Base-by-base conservation (phyloP, 441 rosid species). In the Adansonia madagascariensis region DNA sequence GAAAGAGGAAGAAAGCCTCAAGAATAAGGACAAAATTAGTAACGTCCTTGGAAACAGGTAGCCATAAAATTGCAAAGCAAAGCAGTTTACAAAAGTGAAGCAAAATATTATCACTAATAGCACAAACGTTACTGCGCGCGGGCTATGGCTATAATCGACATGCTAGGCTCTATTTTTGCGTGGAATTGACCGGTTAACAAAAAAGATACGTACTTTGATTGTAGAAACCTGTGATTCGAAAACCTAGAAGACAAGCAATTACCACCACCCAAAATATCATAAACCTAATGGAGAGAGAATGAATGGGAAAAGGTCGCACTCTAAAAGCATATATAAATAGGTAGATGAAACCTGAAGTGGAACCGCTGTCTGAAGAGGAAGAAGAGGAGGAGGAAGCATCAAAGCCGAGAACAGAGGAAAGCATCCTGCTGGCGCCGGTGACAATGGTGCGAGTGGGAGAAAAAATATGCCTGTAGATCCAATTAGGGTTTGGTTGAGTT, bases 391-490 rank as follows among this genome's bases (percentile, higher is more conserved):
- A 85, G 2, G 60, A n/a, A n/a, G 24, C 17, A 3, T 87, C 93
- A 3, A 88, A 66, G 77, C 85, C 83, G 69, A 95, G 87, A 81
- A 92, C 92, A 18, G 97, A 85, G 77, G 89, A 82, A 35, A 95
- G 80, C 53, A 90, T 89, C 0, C 95, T 94, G 43, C 92, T 95
- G 47, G 98, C 95, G 72, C 98, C 92, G 57, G 90, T 81, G 71
- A 94, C 96, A 80, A 95, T 85, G 75, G 86, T 60, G 73, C 91
- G 94, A 70, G 99, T 88, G 2, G 97, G 98, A 43, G 91, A 88
- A 52, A 83, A 82, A 80, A 94, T 76, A 79, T 88, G 86, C 80
- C 85, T 88, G 74, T 96, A 89, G 71, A 95, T 85, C 99, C 99
- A 95, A 85, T 86, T 93, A 87, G 96, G 94, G 94, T 87, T 89